phyloP scores from a whole-genome alignment of 2,329 filamentous ascomycete species.

The Emydomyces testavorans region DNA sequence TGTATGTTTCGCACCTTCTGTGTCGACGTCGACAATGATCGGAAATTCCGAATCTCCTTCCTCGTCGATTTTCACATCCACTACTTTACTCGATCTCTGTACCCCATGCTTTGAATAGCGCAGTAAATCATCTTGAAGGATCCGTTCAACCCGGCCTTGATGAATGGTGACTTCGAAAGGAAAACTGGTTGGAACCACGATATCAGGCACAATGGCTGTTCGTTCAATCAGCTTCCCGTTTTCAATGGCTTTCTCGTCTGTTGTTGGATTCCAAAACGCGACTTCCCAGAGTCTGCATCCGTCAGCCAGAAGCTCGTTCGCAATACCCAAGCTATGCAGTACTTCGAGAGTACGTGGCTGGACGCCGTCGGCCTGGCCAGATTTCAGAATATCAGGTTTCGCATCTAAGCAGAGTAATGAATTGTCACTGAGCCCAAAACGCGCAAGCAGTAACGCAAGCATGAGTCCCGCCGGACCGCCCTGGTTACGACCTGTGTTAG shows the following conservation, averaged over 20 bases:
- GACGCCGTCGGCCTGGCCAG: constrained; percentile 36
- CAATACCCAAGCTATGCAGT: constrained; percentile 34
- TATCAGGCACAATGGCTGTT: constrained; percentile 8
- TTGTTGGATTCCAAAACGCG: constrained; percentile 46
- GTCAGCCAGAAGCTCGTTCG: constrained; percentile 44
- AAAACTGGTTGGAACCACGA: constrained; percentile 31
- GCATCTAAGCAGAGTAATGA: constrained; percentile 36
- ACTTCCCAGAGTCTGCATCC: constrained; percentile 49
- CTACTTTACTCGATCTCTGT: constrained; percentile 55
- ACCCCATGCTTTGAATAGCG: constrained; percentile 48
- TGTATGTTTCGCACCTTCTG: constrained; percentile 22
- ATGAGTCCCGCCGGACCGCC: constrained; percentile 37
- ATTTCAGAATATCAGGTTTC: constrained; percentile 30
- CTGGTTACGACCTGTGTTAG: constrained; percentile 15
- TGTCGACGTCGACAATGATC: constrained; percentile 27
- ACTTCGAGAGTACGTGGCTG: constrained; percentile 37
- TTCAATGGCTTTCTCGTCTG: too few relatives aligned
- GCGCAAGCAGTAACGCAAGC: constrained; percentile 33
- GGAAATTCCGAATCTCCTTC: constrained; percentile 33
- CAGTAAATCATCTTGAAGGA: constrained; percentile 55
- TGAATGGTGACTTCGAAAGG: constrained; percentile 60
- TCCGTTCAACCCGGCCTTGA: constrained; percentile 59
- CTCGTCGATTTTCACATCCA: constrained; percentile 48
- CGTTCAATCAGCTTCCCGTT: constrained; percentile 13
- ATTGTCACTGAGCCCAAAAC: constrained; percentile 33